A percentile compares a stretch with the other conserved stretches of the same genome.
These are phyloP conservation scores for Leccinum ponderosum DNA, from an alignment of 1,284 basidiomycete species.

Conservation along the genomic window DNA sequence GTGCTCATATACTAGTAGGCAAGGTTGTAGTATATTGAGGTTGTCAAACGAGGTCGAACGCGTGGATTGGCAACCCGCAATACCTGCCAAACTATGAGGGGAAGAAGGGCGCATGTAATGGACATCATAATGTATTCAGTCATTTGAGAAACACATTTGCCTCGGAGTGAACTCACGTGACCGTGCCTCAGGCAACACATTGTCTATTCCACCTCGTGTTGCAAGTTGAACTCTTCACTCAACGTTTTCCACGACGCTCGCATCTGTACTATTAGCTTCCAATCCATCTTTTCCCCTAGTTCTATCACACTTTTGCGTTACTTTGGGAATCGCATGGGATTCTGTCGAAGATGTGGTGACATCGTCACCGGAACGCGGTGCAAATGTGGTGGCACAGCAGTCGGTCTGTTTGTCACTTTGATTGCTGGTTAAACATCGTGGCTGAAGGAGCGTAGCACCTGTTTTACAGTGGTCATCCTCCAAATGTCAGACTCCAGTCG, in stretches of 20 bases:
- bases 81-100: slow-evolving; percentile 21
- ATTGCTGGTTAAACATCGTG: slow-evolving; percentile 2
- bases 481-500: slow-evolving; percentile 43
- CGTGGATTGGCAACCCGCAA: slow-evolving; percentile 62
- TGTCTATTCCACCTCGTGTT: slow-evolving; percentile 10
- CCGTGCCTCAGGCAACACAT: slow-evolving; percentile 3
- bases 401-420: slow-evolving; percentile 52
- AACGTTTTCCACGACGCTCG: slow-evolving; percentile 4
- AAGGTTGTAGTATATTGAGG: slow-evolving; percentile 44
- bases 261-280: background rate
- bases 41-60: slow-evolving; percentile 62
- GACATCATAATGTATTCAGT: background rate
- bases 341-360: slow-evolving; percentile 79
- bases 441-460: slow-evolving; percentile 49
- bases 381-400: slow-evolving; percentile 74
- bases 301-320: background rate
- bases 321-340: slow-evolving; percentile 54
- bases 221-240: slow-evolving; percentile 11
- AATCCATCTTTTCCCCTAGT: background rate
- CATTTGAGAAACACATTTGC: background rate
- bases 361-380: slow-evolving; percentile 69
- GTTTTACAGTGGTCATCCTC: slow-evolving; percentile 63
- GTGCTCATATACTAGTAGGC: slow-evolving; percentile 8
- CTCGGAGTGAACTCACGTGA: slow-evolving; percentile 25
- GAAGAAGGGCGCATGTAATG: background rate